A percentile compares a stretch with the other conserved stretches of the same genome.
These are phyloP conservation scores for Verbascum thapsus DNA, from an alignment of 257 asterid species.

Conservation along the genomic window DNA sequence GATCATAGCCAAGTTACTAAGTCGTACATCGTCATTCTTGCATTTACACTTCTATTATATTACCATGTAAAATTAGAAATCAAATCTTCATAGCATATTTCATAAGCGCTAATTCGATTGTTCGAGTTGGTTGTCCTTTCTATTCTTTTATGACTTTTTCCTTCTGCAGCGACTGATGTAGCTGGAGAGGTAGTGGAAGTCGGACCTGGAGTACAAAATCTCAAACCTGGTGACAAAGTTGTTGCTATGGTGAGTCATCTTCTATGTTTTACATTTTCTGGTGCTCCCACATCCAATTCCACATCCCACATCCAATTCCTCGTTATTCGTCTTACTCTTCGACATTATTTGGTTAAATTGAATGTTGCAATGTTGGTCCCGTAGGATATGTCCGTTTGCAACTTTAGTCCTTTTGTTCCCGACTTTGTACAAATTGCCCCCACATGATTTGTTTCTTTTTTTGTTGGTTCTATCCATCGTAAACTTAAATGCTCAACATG, in stretches of 20 bases:
- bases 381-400: too few species aligned
- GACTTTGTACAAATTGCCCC: too few species aligned
- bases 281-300: too few species aligned
- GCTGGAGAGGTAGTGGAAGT: constrained; percentile 75
- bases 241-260: constrained; percentile 45
- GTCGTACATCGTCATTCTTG: neutral
- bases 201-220: constrained; percentile 58
- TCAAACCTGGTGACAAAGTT: constrained; percentile 81
- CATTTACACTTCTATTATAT: neutral
- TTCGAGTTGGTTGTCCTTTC: constrained; percentile 6
- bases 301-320: too few species aligned
- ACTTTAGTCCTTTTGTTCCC: too few species aligned
- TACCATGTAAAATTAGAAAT: constrained; percentile 1
- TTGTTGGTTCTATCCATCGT: too few species aligned
- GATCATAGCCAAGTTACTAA: neutral
- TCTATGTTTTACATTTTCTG: constrained; percentile 36
- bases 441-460: too few species aligned
- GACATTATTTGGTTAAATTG: too few species aligned
- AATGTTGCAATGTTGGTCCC: too few species aligned
- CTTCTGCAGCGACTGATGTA: constrained; percentile 60
- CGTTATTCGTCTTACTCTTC: too few species aligned
- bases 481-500: too few species aligned
- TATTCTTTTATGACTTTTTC: neutral
- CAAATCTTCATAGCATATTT: neutral
- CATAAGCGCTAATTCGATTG: neutral